These are phyloP conservation scores for Penicillium janthinellum DNA, from an alignment of 2,329 filamentous ascomycete genomes.

Conservation along the genomic window DNA sequence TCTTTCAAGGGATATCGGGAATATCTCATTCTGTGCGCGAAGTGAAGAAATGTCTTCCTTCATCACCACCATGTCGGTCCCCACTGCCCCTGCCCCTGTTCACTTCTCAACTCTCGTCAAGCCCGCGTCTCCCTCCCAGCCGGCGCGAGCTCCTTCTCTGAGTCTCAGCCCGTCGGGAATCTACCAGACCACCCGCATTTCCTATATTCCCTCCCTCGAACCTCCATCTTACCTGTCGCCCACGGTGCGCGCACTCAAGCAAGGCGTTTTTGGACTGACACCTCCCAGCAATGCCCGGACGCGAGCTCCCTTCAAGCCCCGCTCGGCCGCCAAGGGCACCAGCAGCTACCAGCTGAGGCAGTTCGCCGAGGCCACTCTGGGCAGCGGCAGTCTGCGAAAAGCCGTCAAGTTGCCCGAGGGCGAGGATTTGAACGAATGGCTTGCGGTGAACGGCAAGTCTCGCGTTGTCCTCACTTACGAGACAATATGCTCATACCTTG, in stretches of 20 bases:
- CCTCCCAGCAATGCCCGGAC: conserved; percentile 76
- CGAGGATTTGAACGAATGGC: conserved; percentile 96
- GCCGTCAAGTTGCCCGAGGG: conserved; percentile 96
- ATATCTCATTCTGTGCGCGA: conserved; percentile 9
- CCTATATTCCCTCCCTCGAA: conserved; percentile 31
- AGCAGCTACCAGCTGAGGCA: conserved; percentile 92
- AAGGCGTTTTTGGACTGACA: conserved; percentile 45
- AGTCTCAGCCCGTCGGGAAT: conserved; percentile 30
- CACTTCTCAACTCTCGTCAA: conserved; percentile 32
- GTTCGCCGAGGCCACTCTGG: conserved; percentile 95
- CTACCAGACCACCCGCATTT: conserved; percentile 36
- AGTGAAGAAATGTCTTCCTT: conserved; percentile 67
- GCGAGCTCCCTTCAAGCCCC: conserved; percentile 87
- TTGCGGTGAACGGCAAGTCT: conserved; percentile 86
- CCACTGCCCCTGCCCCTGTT: conserved; percentile 40
- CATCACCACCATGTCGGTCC: conserved; percentile 77
- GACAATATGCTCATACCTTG: conserved; percentile 17
- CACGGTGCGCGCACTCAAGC: conserved; percentile 38
- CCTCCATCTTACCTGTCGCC: conserved; percentile 42
- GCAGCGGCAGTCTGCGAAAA: conserved; percentile 91
- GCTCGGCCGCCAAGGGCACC: conserved; percentile 80
- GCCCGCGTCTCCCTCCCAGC: conserved; percentile 24
- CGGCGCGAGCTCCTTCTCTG: conserved; percentile 19
- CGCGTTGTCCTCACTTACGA: background rate
- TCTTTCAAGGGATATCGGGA: conserved; percentile 10